Conservation (phyloP, 257 asterid species). For the Solanum pennellii region DNA sequence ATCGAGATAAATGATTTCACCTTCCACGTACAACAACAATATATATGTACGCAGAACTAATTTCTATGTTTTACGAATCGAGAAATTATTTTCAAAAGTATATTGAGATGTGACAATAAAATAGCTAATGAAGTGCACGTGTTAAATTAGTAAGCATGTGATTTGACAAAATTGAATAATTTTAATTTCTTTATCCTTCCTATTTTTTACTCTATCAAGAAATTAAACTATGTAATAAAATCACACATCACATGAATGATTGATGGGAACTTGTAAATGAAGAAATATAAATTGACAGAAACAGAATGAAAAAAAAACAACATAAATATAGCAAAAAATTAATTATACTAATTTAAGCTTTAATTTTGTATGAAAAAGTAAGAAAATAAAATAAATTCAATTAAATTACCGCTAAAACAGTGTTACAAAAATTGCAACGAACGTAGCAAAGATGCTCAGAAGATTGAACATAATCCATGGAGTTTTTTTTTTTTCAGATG, state of each 20-base stretch:
- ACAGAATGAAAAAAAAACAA: not conserved
- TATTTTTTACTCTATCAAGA: not conserved
- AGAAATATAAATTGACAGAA: slow-evolving; percentile 2
- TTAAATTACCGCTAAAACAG: slow-evolving; percentile 78
- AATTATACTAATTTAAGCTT: not conserved
- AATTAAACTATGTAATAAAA: not conserved
- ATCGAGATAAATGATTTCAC: not conserved
- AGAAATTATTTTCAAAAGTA: accelerated
- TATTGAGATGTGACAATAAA: not conserved
- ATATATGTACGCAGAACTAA: not conserved
- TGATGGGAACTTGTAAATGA: not conserved
- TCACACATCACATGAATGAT: not conserved
- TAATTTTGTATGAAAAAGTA: not conserved
- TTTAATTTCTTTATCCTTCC: not conserved
- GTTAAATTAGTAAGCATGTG: not conserved
- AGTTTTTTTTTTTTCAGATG: slow-evolving; percentile 4
- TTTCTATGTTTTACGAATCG: too few species aligned
- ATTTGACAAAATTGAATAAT: not conserved
- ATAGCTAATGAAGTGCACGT: not conserved
- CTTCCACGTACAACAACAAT: too few species aligned
- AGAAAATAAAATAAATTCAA: not conserved
- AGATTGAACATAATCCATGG: slow-evolving; percentile 71
- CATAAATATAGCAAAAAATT: not conserved
- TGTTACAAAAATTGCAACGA: slow-evolving; percentile 90
- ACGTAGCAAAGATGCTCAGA: slow-evolving; percentile 91